Base-by-base conservation (phyloP, 371 early-diverging fungal species). In the Mucor irregularis region DNA sequence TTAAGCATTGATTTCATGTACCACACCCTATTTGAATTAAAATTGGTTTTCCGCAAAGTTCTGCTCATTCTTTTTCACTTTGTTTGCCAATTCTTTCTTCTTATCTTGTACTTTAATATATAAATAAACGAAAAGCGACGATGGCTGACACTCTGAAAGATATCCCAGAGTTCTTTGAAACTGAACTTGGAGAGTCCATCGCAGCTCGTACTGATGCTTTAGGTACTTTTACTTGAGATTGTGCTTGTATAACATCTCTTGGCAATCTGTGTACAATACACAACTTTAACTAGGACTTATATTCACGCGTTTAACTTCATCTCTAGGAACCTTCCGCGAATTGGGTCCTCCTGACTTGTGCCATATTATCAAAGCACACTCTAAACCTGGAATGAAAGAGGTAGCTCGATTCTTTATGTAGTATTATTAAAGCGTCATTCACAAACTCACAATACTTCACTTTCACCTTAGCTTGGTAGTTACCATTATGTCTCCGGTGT, bases 271-370 rank as follows among this genome's bases (percentile, higher is more conserved):
- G 0, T 55, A 6, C n/a, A 30, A 7, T 28, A 11, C 22, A 17
- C 10, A 40, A 6, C 2, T n/a, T 17, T 17, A 34, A 4, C 21
- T 17, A 7, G 9, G 2, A 22, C 28, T 43, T 39, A 26, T 24
- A 10, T 48, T n/a, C 44, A 42, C 42, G 42, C 42, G 42, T 56
- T 33, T 10, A 33, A 16, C 24, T 11, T 28, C 21, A 31, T 51
- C 34, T 28, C 8, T 35, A 90, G 93, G 85, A 19, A 83, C 91
- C 52, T 94, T 92, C 68, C 87, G 94, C 40, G 95, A 95, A 66
- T 81, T 97, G 19, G 98, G 98, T 4, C 96, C 98, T 34, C 96
- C 97, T n/a, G 98, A 97, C 66, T 85, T 97, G 22, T 92, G 93
- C 62, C 96, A 95, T 68, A 85, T 97, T 50, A 87, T 92, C 40